Percentiles rank a stretch among this genome's conserved stretches.
These are phyloP conservation scores for Leishmania braziliensis DNA, from an alignment of 208 protist genomes.

Conservation along the genomic window DNA sequence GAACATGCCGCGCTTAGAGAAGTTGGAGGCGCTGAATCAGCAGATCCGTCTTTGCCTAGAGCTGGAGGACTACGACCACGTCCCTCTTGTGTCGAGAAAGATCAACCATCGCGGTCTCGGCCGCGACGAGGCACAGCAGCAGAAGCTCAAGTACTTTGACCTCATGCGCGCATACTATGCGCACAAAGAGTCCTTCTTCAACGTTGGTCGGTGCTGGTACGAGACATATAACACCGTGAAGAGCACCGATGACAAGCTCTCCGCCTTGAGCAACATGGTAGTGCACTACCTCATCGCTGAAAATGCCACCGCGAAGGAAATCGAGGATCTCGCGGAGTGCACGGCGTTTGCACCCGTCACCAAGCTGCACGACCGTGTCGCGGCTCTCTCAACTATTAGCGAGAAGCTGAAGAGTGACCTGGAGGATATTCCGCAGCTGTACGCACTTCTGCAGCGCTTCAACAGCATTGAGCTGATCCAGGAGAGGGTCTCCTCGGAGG, in stretches of 20 bases:
- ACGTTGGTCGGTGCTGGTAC: constrained; percentile 93
- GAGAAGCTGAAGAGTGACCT: constrained; percentile 65
- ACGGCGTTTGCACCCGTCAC: constrained; percentile 73
- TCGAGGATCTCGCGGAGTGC: constrained; percentile 83
- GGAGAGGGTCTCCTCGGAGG: constrained; percentile 57
- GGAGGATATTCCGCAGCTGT: constrained; percentile 72
- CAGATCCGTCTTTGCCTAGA: constrained; percentile 95
- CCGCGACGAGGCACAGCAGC: constrained; percentile 62
- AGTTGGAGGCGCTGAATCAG: constrained; percentile 95
- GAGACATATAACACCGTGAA: constrained; percentile 92
- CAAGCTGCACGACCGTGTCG: constrained; percentile 54
- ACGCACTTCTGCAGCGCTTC: constrained; percentile 79
- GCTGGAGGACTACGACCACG: constrained; percentile 94
- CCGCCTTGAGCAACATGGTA: constrained; percentile 76
- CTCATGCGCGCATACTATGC: constrained; percentile 91
- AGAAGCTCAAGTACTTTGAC: constrained; percentile 86
- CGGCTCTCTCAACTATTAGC: constrained; percentile 52
- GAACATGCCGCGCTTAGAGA: constrained; percentile 96
- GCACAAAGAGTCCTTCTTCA: constrained; percentile 88
- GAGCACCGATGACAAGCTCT: constrained; percentile 69
- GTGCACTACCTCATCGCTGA: constrained; percentile 85
- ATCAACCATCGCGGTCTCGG: constrained; percentile 88
- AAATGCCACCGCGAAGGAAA: constrained; percentile 76
- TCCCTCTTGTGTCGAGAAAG: constrained; percentile 94
- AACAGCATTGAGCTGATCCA: constrained; percentile 88